Base-by-base conservation (phyloP, 805 yeast genomes). In the Jamesozyma jinghongensis region DNA sequence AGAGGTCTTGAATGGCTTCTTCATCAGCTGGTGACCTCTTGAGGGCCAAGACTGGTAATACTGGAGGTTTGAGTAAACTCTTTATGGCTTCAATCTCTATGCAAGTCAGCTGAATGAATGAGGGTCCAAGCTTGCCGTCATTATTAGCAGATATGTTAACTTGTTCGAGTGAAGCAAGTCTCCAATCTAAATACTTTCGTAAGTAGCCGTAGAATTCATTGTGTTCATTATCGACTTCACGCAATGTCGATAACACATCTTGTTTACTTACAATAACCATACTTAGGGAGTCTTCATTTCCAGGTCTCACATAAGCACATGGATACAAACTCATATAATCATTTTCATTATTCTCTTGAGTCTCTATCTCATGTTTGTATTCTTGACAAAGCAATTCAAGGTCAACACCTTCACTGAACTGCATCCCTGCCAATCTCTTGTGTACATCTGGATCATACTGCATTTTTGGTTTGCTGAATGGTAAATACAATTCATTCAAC, bases 291-390 rank as follows among this genome's bases (percentile, higher is more conserved):
- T n/a, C n/a, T n/a, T n/a, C n/a, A n/a, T n/a, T n/a, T n/a, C n/a
- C n/a, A n/a, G n/a, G n/a, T n/a, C n/a, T n/a, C n/a, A n/a, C n/a
- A 53, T 52, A 51, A 13, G 57, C 57, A 26, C 51, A 26, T 26
- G 43, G 55, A 18, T 54, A 53, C 10, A 51, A 28, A 7, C 22
- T 37, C 12, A 51, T 49, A 16, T 38, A 32, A 32, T 52, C 54
- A 10, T 36, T 37, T 3, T 38, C 29, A 19, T 38, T 14, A 17
- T 36, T 33, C 10, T 31, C 19, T 19, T 32, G 22, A 10, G 28
- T 25, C 13, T n/a, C n/a, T n/a, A n/a, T n/a, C n/a, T n/a, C n/a
- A n/a, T n/a, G n/a, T n/a, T n/a, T n/a, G n/a, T n/a, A n/a, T n/a
- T n/a, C n/a, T n/a, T n/a, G n/a, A n/a, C n/a, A n/a, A n/a, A n/a